Evolutionary conservation across 106 monocot genomes (phyloP), one percentile per base, ranked within the genome.

Genomic region (Amphibolis antarctica): DNA sequence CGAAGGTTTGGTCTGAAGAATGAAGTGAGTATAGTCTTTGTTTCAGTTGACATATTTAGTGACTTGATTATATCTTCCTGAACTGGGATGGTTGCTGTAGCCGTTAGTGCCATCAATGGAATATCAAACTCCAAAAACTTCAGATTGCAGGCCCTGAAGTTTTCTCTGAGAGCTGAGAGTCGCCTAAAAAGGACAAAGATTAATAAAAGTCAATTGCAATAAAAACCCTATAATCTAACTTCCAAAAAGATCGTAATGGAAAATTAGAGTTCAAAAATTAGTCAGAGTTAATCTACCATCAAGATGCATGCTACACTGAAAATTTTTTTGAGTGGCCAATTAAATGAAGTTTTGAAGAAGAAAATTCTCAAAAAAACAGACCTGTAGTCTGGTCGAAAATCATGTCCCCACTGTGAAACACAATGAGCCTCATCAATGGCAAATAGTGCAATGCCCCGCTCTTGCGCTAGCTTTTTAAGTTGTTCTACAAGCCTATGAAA

Each of bases 351-450:
- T n/a, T 52, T 66, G 12, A 66, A 42, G 28, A 24, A 1, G 1
- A 3, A 23, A 27, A 42, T 64, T 13, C 29, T 42, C 31, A 42
- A 24, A 46, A 66, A 49, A 72, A 7, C 24, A 72, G 44, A 96
- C 96, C 96, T 82, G 69, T 98, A 98, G 72, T 84, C 81, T n/a
- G 90, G 96, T 52, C 96, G 75, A 68, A 98, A 98, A 78, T 98
- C 96, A 85, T 98, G 96, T 27, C 96, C 96, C 96, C 96, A 98
- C 76, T 98, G 84, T 11, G 96, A 90, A 66, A 98, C 80, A 66
- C 96, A 98, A 66, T 98, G 96, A 66, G 67, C 96, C 82, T 98
- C 96, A 85, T 98, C 96, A 68, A 98, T 82, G 20, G 96, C 96
- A 85, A 90, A 90, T 2, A 98, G 80, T 66, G 86, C 86, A 84